phyloP scores from a whole-genome alignment of 805 yeast genomes.

The Suhomyces kilbournensis region DNA sequence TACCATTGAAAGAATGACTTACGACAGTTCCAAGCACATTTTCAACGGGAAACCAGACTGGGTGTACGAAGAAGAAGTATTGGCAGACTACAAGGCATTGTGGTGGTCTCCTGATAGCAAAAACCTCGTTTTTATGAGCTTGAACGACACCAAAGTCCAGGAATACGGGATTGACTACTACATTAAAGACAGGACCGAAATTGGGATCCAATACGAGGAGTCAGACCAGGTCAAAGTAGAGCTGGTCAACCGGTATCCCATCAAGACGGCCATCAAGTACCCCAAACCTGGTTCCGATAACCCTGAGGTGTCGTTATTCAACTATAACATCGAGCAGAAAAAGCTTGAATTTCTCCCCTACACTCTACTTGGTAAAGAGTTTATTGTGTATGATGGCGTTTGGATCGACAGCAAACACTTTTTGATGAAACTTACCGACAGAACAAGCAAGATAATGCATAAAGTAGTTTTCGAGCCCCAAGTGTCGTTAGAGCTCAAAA shows the following conservation, averaged over 20 bases:
- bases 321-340: slow-evolving; percentile 1
- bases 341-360: slow-evolving; percentile 1
- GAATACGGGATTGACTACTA: slow-evolving; percentile 73
- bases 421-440: slow-evolving; percentile 18
- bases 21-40: slow-evolving; percentile 65
- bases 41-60: slow-evolving; percentile 92
- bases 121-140: slow-evolving; percentile 59
- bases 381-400: slow-evolving; percentile 17
- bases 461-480: slow-evolving; percentile 14
- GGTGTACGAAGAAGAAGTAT: slow-evolving; percentile 92
- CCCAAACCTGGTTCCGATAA: slow-evolving; percentile 83
- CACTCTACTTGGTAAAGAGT: slow-evolving; percentile 12
- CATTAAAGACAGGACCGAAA: slow-evolving; percentile 42
- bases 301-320: slow-evolving; percentile 49
- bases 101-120: slow-evolving; percentile 87
- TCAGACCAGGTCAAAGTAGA: slow-evolving; percentile 3
- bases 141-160: slow-evolving; percentile 73
- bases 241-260: slow-evolving; percentile 35
- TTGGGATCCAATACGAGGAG: slow-evolving; percentile 8
- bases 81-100: slow-evolving; percentile 62
- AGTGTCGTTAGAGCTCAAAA: background rate
- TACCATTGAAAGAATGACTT: slow-evolving; percentile 50
- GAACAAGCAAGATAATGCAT: slow-evolving; percentile 16
- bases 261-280: slow-evolving; percentile 59
- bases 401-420: slow-evolving; percentile 18